Base-by-base conservation (phyloP, 1,139 yeast genomes). In the Taphrina sp. region DNA sequence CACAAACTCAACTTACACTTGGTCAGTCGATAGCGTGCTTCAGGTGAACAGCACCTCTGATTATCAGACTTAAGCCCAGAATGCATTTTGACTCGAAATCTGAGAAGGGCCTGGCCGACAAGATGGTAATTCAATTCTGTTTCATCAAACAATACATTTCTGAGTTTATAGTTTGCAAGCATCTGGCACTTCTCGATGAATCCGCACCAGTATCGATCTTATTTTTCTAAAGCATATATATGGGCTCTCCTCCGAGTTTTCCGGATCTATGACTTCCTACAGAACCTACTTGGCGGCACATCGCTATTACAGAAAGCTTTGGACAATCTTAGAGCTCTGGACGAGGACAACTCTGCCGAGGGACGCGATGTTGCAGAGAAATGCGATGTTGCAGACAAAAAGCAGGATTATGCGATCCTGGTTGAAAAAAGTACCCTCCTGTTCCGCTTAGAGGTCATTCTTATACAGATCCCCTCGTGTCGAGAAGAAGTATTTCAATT, bases 121-220 rank as follows among this genome's bases (percentile, higher is more conserved):
- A n/a, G n/a, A n/a, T n/a, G n/a, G n/a, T n/a, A n/a, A n/a, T n/a
- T n/a, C n/a, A n/a, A n/a, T n/a, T n/a, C n/a, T n/a, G n/a, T n/a
- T n/a, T n/a, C n/a, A n/a, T n/a, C n/a, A n/a, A n/a, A n/a, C n/a
- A n/a, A n/a, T n/a, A n/a, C n/a, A n/a, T n/a, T n/a, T n/a, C n/a
- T n/a, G n/a, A n/a, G n/a, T n/a, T 26, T 5, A n/a, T 20, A 43
- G 47, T 31, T 43, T 14, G 12, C 38, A 12, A n/a, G 16, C 31
- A 19, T 43, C 16, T 43, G 47, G 47, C 17, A n/a, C 35, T 10
- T 43, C 12, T 29, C 37, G n/a, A 31, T 31, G 23, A 20, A 43
- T 20, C 22, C 47, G 16, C 26, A 7, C 14, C 3, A 20, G 23
- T 43, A 31, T 33, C 24, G 26, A n/a, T 23, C 24, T 8, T 29